phyloP scores from a whole-genome alignment of 495 filamentous ascomycete genomes.

The Barbatosphaeria neglecta region DNA sequence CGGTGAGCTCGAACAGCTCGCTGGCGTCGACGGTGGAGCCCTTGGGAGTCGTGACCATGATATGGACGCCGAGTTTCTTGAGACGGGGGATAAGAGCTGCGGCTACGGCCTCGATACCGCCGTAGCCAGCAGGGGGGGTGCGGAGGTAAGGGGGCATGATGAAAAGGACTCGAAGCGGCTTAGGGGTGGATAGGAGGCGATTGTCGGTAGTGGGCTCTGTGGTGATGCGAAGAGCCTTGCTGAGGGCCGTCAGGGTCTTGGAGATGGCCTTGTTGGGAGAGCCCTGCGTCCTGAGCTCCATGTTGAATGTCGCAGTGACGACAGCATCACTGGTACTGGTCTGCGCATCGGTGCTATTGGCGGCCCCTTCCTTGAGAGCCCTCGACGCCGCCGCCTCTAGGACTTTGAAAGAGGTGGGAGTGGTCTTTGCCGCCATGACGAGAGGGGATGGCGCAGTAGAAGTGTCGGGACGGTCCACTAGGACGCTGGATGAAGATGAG shows the following conservation, averaged over 20 bases:
- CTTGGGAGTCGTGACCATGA: conserved; percentile 2
- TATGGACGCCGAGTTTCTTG: conserved; percentile 1
- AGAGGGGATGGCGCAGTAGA: no score
- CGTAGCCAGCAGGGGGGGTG: neutral
- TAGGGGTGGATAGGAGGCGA: neutral
- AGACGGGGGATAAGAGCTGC: neutral
- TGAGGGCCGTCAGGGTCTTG: neutral
- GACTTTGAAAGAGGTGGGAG: no score
- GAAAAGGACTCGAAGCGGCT: neutral
- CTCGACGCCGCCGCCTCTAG: no score
- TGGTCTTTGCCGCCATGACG: no score
- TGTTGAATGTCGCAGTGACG: neutral
- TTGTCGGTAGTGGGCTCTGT: neutral
- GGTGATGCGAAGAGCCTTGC: neutral
- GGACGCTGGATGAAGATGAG: neutral
- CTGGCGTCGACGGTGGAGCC: neutral
- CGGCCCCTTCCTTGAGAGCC: no score
- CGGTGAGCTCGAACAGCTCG: conserved; percentile 1
- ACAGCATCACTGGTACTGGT: neutral
- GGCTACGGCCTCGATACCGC: neutral
- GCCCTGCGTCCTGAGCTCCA: neutral
- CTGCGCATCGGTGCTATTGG: no score
- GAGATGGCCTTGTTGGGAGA: neutral
- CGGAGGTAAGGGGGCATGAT: neutral
- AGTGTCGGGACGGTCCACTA: neutral